Evolutionary conservation across 805 yeast species (phyloP).

Genomic region (Candida mattraensis): DNA sequence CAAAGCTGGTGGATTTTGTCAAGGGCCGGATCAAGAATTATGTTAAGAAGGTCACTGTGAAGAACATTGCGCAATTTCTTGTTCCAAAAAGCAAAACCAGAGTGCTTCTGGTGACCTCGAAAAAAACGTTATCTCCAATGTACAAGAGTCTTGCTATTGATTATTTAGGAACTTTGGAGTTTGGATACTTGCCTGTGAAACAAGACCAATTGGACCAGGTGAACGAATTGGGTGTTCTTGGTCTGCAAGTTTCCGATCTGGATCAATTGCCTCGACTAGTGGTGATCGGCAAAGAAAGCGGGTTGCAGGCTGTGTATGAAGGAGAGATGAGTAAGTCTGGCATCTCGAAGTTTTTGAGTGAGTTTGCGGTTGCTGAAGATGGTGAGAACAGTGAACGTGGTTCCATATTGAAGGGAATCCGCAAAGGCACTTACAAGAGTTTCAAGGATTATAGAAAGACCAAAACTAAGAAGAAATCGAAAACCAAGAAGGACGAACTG

Average conservation of each 20-base stretch:
- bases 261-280: slow-evolving; percentile 25
- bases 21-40: slow-evolving; percentile 64
- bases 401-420: slow-evolving; percentile 21
- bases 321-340: slow-evolving; percentile 35
- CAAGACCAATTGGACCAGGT: slow-evolving; percentile 20
- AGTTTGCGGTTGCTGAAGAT: slow-evolving; percentile 35
- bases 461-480: slow-evolving; percentile 15
- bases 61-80: slow-evolving; percentile 34
- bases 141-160: slow-evolving; percentile 71
- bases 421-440: slow-evolving; percentile 23
- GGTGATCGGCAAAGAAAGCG: slow-evolving; percentile 23
- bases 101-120: slow-evolving; percentile 54
- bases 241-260: slow-evolving; percentile 16
- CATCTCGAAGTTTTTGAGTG: slow-evolving; percentile 33
- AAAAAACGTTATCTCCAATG: slow-evolving; percentile 50
- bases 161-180: slow-evolving; percentile 50
- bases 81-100: slow-evolving; percentile 30
- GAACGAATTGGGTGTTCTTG: slow-evolving; percentile 6
- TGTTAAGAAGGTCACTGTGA: slow-evolving; percentile 48
- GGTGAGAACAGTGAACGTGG: slow-evolving; percentile 34
- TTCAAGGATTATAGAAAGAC: slow-evolving; percentile 24
- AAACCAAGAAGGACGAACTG: slow-evolving; percentile 22
- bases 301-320: slow-evolving; percentile 21
- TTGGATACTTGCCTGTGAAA: slow-evolving; percentile 42
- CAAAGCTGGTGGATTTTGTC: slow-evolving; percentile 53